These are phyloP conservation scores for Aspergillus viridinutans DNA, from an alignment of 2,329 filamentous ascomycete genomes.

Conservation along the genomic window DNA sequence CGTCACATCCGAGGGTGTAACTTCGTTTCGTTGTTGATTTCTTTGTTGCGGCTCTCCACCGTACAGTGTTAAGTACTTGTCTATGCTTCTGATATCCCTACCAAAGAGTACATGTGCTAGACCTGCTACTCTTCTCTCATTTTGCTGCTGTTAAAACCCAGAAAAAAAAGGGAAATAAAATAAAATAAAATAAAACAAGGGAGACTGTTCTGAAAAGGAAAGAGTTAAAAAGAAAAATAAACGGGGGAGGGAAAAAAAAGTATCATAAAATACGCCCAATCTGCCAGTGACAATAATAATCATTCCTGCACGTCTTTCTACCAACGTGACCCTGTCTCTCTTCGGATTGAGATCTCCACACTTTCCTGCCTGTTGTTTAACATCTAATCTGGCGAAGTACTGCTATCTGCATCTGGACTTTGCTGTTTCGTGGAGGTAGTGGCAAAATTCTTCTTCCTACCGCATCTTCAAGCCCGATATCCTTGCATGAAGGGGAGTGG, in stretches of 20 bases:
- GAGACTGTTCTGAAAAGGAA: neutral
- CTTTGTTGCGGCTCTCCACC: constrained; percentile 9
- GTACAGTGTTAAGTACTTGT: neutral
- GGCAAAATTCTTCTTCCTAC: constrained; percentile 8
- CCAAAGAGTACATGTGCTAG: constrained; percentile 9
- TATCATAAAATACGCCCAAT: constrained; percentile 13
- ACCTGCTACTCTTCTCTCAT: neutral
- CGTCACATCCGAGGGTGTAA: neutral
- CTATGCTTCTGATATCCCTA: constrained; percentile 7
- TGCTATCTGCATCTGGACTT: constrained; percentile 1
- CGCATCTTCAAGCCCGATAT: constrained; percentile 4
- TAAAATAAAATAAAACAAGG: constrained; percentile 6
- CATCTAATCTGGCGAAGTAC: constrained; percentile 1
- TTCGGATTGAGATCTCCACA: constrained; percentile 14
- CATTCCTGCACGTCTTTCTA: constrained; percentile 3
- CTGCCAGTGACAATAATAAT: constrained; percentile 7
- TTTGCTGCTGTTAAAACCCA: neutral
- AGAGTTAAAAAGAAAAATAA: constrained; percentile 3
- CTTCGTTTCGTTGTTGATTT: neutral
- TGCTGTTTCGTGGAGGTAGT: constrained; percentile 4
- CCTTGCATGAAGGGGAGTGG: neutral
- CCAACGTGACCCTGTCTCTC: constrained; percentile 16
- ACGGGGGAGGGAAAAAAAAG: neutral
- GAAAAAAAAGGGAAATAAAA: constrained; percentile 3
- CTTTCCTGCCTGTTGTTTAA: constrained; percentile 7